phyloP scores from a whole-genome alignment of 2,329 filamentous ascomycete species.

The Cercospora berteroae region DNA sequence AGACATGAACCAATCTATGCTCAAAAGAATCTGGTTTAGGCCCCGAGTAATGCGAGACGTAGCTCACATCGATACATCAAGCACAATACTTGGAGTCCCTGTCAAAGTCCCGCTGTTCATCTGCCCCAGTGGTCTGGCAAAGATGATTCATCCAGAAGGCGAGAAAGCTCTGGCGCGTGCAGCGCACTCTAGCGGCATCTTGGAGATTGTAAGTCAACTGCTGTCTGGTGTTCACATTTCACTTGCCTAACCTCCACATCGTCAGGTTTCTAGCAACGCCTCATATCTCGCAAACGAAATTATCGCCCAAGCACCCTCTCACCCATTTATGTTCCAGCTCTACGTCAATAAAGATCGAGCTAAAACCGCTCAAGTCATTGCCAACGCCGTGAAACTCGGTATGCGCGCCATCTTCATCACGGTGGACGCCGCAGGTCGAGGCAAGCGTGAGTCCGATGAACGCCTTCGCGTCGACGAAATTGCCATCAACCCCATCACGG shows the following conservation, averaged over 20 bases:
- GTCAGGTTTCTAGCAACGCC: slow-evolving; percentile 33
- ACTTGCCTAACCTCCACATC: not conserved
- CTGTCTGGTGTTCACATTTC: not conserved
- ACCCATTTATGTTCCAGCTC: slow-evolving; percentile 58
- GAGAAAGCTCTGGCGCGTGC: slow-evolving; percentile 38
- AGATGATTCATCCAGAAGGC: slow-evolving; percentile 38
- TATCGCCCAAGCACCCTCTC: slow-evolving; percentile 25
- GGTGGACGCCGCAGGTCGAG: slow-evolving; percentile 57
- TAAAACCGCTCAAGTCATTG: slow-evolving; percentile 53
- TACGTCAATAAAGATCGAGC: slow-evolving; percentile 59
- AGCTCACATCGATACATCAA: slow-evolving; percentile 23
- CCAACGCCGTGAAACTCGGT: slow-evolving; percentile 46
- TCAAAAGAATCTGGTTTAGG: slow-evolving; percentile 29
- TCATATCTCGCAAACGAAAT: slow-evolving; percentile 36
- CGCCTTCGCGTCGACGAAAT: slow-evolving; percentile 30
- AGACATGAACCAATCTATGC: slow-evolving; percentile 25
- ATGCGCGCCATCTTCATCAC: slow-evolving; percentile 59
- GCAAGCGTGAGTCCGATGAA: slow-evolving; percentile 54
- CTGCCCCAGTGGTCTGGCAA: slow-evolving; percentile 37
- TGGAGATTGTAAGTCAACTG: slow-evolving; percentile 24
- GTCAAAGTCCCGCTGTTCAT: slow-evolving; percentile 38
- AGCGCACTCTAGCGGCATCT: slow-evolving; percentile 26
- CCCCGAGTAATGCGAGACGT: slow-evolving; percentile 30
- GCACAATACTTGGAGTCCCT: slow-evolving; percentile 26
- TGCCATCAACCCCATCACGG: slow-evolving; percentile 36